phyloP scores from a whole-genome alignment of 176 grass and related monocot genomes.

The Calamus simplicifolius region DNA sequence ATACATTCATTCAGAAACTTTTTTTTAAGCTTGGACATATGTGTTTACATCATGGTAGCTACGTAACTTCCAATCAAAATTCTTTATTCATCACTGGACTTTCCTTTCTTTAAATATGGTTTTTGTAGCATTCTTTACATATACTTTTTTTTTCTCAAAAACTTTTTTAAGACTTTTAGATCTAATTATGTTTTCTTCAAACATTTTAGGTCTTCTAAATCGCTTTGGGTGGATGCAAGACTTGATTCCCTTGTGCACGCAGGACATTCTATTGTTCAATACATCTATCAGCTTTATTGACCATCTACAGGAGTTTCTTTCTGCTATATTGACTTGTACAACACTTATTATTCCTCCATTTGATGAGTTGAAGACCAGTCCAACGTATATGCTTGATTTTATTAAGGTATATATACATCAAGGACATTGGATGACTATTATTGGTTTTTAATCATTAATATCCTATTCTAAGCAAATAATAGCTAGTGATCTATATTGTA shows the following conservation, averaged over 20 bases:
- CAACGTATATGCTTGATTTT: constrained; percentile 45
- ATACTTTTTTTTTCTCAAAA: too few species aligned
- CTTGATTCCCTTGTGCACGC: constrained; percentile 40
- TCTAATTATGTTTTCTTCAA: neutral
- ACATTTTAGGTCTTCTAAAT: constrained; percentile 66
- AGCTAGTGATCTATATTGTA: too few species aligned
- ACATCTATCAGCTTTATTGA: constrained; percentile 87
- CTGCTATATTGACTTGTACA: constrained; percentile 63
- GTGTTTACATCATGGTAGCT: too few species aligned
- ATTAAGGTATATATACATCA: constrained; percentile 44
- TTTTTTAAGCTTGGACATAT: too few species aligned
- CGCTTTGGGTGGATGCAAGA: constrained; percentile 88
- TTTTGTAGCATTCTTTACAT: too few species aligned
- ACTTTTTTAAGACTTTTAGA: too few species aligned
- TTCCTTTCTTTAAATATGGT: too few species aligned
- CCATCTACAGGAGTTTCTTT: constrained; percentile 88
- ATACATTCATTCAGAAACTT: too few species aligned
- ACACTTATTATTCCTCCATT: constrained; percentile 63
- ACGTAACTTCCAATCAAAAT: too few species aligned
- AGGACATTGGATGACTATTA: neutral
- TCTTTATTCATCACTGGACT: too few species aligned
- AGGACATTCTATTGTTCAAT: constrained; percentile 77
- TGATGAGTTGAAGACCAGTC: constrained; percentile 57
- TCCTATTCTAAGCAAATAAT: neutral
- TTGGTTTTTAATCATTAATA: neutral